These are phyloP conservation scores for Chytriomyces sp. DNA, from an alignment of 192 early-diverging fungal genomes.

Conservation along the genomic window DNA sequence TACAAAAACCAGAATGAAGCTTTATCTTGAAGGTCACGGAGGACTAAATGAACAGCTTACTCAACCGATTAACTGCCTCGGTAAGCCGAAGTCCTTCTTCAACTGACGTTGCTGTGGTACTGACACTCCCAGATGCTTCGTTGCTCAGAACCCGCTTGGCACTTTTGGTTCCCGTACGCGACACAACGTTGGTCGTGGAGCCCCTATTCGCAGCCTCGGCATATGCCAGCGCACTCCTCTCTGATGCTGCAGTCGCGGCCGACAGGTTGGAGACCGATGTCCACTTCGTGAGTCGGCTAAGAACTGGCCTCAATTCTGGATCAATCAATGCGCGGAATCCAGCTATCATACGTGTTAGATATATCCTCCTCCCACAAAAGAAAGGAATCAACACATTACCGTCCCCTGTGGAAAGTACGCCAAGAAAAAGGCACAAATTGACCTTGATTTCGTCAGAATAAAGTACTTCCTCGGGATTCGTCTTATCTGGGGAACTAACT, in stretches of 20 bases:
- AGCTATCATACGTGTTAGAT: slow-evolving; percentile 19
- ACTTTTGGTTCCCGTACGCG: not conserved
- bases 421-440: slow-evolving; percentile 46
- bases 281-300: slow-evolving; percentile 21
- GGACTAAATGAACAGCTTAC: too few relatives aligned
- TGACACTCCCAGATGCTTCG: not conserved
- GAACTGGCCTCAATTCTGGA: slow-evolving; percentile 14
- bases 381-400: slow-evolving; percentile 18
- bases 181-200: not conserved
- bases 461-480: slow-evolving; percentile 1
- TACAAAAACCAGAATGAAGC: too few relatives aligned
- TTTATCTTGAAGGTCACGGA: too few relatives aligned
- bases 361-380: too few relatives aligned
- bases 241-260: slow-evolving; percentile 14
- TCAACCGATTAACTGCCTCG: slow-evolving; percentile 27
- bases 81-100: slow-evolving; percentile 24
- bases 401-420: slow-evolving; percentile 33
- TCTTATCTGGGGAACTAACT: not conserved
- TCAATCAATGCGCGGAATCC: not conserved
- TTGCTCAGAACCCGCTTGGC: not conserved
- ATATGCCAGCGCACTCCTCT: slow-evolving; percentile 22
- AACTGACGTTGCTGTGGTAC: not conserved
- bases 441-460: slow-evolving; percentile 48
- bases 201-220: not conserved
- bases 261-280: slow-evolving; percentile 34